A percentile compares a stretch with the other conserved stretches of the same genome.
Evolutionary conservation across 163 green algal genomes (phyloP).

Genomic region (Scenedesmus sp.): DNA sequence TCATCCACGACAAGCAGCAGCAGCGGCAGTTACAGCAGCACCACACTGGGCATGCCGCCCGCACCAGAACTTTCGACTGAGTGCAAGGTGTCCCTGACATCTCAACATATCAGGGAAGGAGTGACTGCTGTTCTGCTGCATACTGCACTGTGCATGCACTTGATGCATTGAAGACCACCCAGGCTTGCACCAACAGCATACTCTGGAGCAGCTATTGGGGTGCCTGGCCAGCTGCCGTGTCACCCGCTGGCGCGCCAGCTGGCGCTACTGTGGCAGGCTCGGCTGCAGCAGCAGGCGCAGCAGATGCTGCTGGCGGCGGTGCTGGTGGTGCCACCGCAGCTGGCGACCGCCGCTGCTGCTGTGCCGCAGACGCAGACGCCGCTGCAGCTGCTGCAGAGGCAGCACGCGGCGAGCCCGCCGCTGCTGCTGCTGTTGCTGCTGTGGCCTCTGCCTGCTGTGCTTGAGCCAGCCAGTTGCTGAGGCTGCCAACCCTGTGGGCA

Average conservation of each 20-base stretch:
- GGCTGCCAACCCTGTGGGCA: background rate
- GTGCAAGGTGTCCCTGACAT: too few species aligned
- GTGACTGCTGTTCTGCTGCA: too few species aligned
- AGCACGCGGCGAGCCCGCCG: conserved; percentile 12
- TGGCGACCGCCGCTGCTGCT: background rate
- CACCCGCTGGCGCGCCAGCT: background rate
- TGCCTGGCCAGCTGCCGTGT: background rate
- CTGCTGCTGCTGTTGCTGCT: conserved; percentile 19
- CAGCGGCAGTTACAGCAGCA: too few species aligned
- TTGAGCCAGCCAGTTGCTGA: conserved; percentile 22
- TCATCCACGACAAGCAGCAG: too few species aligned
- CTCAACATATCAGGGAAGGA: too few species aligned
- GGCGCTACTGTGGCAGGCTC: background rate
- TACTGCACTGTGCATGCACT: too few species aligned
- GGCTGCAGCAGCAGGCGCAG: background rate
- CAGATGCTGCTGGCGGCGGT: too few species aligned
- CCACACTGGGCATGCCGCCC: too few species aligned
- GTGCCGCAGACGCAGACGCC: background rate
- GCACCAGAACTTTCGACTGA: too few species aligned
- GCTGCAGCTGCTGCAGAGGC: background rate
- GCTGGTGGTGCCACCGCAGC: background rate
- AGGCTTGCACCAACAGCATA: background rate
- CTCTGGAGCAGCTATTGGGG: background rate
- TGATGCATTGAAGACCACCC: too few species aligned
- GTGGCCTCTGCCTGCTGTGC: conserved; percentile 22